Evolutionary conservation across 2,329 filamentous ascomycete species (phyloP).

Genomic region (Neoarthrinium moseri): DNA sequence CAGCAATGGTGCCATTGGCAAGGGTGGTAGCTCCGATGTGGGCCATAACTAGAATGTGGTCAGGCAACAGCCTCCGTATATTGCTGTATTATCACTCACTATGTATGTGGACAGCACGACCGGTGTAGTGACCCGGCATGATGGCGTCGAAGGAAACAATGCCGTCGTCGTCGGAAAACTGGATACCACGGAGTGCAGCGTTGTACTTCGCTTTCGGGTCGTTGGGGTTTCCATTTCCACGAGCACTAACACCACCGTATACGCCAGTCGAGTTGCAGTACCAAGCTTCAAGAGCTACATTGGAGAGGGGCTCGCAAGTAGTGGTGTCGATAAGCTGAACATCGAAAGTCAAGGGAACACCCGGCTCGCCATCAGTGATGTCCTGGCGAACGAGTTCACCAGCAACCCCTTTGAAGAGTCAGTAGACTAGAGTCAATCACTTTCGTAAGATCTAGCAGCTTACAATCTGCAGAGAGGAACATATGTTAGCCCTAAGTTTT

Average conservation of each 20-base stretch:
- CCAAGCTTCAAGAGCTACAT: conserved; percentile 9
- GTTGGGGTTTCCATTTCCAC: conserved; percentile 6
- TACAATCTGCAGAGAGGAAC: no score
- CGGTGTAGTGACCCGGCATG: conserved; percentile 23
- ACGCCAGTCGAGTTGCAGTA: conserved; percentile 12
- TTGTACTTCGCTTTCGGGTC: conserved; percentile 4
- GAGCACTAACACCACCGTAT: conserved; percentile 7
- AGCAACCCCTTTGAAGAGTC: conserved; percentile 27
- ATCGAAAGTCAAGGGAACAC: conserved; percentile 11
- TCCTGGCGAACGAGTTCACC: conserved; percentile 8
- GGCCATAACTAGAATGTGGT: conserved; percentile 7
- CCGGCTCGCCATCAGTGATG: conserved; percentile 10
- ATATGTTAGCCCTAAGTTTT: no score
- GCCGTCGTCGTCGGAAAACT: conserved; percentile 7
- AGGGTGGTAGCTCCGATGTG: conserved; percentile 18
- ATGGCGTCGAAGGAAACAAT: conserved; percentile 11
- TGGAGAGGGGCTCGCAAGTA: conserved; percentile 11
- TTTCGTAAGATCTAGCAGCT: neutral
- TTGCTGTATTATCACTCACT: conserved; percentile 7
- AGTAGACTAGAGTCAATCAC: neutral
- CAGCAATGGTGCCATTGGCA: conserved; percentile 15
- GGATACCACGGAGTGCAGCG: conserved; percentile 4
- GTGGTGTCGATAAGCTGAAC: conserved; percentile 10
- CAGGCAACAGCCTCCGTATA: neutral
- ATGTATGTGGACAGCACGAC: conserved; percentile 22